Evolutionary conservation across 164 flowering plant species (phyloP).

Genomic region (Nelumbo lutea): DNA sequence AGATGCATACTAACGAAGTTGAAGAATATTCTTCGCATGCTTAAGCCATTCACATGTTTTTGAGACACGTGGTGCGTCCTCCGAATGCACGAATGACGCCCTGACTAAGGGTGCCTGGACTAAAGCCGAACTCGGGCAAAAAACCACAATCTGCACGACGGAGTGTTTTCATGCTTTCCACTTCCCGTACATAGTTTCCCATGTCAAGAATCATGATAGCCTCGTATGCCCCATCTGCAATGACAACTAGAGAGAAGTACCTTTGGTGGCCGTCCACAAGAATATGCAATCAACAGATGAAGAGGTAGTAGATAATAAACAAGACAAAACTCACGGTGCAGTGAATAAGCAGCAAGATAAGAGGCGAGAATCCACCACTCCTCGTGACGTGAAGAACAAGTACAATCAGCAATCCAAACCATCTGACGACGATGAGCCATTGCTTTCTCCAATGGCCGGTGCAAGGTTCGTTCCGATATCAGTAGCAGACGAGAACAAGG

Average conservation of each 20-base stretch:
- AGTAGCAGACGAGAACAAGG: slow-evolving; percentile 50
- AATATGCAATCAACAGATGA: not conserved
- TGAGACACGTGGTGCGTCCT: too few species aligned
- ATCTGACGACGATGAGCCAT: slow-evolving; percentile 73
- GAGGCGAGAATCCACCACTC: not conserved
- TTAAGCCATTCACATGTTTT: too few species aligned
- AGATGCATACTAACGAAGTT: too few species aligned
- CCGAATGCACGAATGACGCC: too few species aligned
- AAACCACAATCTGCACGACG: slow-evolving; percentile 86
- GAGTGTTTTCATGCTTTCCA: slow-evolving; percentile 89
- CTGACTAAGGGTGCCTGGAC: too few species aligned
- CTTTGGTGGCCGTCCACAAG: too few species aligned
- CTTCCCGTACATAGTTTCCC: too few species aligned
- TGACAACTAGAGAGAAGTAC: too few species aligned
- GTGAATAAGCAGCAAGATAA: not conserved
- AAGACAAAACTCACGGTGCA: not conserved
- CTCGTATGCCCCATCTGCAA: too few species aligned
- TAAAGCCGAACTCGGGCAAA: slow-evolving; percentile 31
- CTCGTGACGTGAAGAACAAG: slow-evolving; percentile 6
- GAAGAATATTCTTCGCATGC: too few species aligned
- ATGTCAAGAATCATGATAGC: too few species aligned
- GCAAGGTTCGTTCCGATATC: slow-evolving; percentile 51
- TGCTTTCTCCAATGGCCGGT: slow-evolving; percentile 40
- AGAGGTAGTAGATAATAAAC: not conserved
- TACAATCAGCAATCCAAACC: slow-evolving; percentile 4